These are phyloP conservation scores for Bryoerythrophyllum caledonicum DNA, from an alignment of 225 moss, liverwort and hornwort genomes.

Conservation along the genomic window DNA sequence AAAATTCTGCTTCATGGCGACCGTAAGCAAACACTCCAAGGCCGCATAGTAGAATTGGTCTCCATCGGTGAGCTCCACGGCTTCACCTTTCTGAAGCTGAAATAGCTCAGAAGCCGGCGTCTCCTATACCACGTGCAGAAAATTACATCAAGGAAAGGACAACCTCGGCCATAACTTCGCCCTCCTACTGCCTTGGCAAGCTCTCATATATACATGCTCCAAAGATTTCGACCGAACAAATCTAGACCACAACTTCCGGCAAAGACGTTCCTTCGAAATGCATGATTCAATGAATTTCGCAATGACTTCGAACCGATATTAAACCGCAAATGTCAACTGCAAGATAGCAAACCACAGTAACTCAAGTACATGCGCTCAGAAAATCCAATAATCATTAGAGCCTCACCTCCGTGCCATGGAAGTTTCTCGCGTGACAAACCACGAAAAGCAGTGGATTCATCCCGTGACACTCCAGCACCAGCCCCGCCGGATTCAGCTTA, in stretches of 20 bases:
- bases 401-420: slow-evolving; percentile 51
- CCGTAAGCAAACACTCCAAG: slow-evolving; percentile 71
- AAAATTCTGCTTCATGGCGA: slow-evolving; percentile 44
- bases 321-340: neutral
- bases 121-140: slow-evolving; percentile 39
- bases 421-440: slow-evolving; percentile 53
- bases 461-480: slow-evolving; percentile 76
- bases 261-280: neutral
- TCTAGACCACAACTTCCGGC: neutral
- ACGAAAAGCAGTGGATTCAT: slow-evolving; percentile 72
- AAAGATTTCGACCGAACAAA: neutral
- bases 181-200: neutral
- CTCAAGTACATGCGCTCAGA: neutral
- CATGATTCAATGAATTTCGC: neutral
- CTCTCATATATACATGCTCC: neutral
- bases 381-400: neutral
- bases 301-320: neutral
- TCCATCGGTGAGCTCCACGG: slow-evolving; percentile 61
- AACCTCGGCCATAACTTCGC: neutral
- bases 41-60: slow-evolving; percentile 72
- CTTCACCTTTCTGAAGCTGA: slow-evolving; percentile 60
- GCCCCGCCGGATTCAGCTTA: slow-evolving; percentile 27
- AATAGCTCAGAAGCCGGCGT: slow-evolving; percentile 52
- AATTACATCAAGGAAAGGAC: slow-evolving; percentile 4
- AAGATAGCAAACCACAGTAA: neutral